A percentile compares a stretch with the other conserved stretches of the same genome.
These are phyloP conservation scores for Phytopythium oedochilum DNA, from an alignment of 352 stramenopile species.

Conservation along the genomic window DNA sequence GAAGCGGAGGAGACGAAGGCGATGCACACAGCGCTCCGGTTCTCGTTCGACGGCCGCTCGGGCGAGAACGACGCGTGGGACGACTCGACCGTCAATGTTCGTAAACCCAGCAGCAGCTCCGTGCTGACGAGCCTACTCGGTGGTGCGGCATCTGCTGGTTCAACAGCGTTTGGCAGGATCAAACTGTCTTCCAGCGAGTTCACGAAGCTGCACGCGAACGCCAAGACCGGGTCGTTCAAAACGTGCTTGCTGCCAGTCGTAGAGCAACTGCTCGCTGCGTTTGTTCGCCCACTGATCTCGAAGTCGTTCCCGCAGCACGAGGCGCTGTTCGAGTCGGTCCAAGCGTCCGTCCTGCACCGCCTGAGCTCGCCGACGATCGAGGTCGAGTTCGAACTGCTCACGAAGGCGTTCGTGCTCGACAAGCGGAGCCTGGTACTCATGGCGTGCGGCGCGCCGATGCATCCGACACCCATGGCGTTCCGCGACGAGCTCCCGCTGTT, in stretches of 20 bases:
- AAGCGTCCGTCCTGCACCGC: constrained; percentile 32
- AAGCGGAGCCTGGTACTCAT: constrained; percentile 51
- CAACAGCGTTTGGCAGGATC: constrained; percentile 2
- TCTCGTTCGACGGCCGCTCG: constrained; percentile 17
- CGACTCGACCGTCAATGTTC: background rate
- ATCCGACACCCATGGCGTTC: constrained; percentile 52
- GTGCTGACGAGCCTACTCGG: constrained; percentile 1
- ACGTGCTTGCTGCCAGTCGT: constrained; percentile 38
- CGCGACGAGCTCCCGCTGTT: constrained; percentile 55
- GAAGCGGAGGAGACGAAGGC: constrained; percentile 24
- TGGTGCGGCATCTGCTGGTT: background rate
- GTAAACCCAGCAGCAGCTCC: constrained; percentile 1
- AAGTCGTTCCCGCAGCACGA: constrained; percentile 52
- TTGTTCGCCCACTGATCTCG: constrained; percentile 33
- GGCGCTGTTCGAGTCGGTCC: constrained; percentile 45
- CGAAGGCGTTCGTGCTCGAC: constrained; percentile 53
- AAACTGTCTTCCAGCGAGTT: constrained; percentile 46
- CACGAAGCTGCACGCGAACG: constrained; percentile 58
- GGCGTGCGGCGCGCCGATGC: constrained; percentile 37
- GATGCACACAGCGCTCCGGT: constrained; percentile 25
- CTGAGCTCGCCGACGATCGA: constrained; percentile 40
- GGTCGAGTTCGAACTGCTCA: constrained; percentile 56
- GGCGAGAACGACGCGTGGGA: constrained; percentile 2
- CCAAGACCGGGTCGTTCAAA: constrained; percentile 45
- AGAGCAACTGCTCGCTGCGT: constrained; percentile 29